Evolutionary conservation across 2,329 filamentous ascomycete genomes (phyloP).

Genomic region (Aspergillus ibericus): DNA sequence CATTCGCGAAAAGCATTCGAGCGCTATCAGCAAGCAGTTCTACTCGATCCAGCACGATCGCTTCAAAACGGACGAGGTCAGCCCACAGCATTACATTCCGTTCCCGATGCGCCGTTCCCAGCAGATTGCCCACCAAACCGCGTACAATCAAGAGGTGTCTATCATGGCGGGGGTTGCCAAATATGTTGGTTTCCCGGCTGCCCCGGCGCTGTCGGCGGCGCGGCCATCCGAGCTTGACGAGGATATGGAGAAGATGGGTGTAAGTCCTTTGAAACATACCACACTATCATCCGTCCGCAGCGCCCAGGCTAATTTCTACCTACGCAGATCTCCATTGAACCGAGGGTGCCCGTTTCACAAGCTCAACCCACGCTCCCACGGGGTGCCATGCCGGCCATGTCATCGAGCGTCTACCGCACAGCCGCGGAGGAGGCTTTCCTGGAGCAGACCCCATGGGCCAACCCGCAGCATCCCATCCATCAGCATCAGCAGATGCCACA

Average conservation of each 20-base stretch:
- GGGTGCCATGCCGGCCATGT: slow-evolving; percentile 33
- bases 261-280: slow-evolving; percentile 51
- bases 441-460: slow-evolving; percentile 89
- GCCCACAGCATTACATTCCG: slow-evolving; percentile 77
- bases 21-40: slow-evolving; percentile 82
- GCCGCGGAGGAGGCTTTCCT: slow-evolving; percentile 82
- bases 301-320: background rate
- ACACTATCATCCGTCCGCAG: background rate
- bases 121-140: slow-evolving; percentile 78
- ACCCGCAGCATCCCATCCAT: slow-evolving; percentile 76
- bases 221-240: slow-evolving; percentile 74
- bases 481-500: slow-evolving; percentile 48
- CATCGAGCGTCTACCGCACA: slow-evolving; percentile 38
- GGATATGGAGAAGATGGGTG: slow-evolving; percentile 85
- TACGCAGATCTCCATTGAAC: slow-evolving; percentile 32
- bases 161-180: slow-evolving; percentile 88
- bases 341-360: slow-evolving; percentile 23
- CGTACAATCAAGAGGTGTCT: slow-evolving; percentile 94
- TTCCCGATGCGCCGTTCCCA: slow-evolving; percentile 76
- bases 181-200: slow-evolving; percentile 93
- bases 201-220: slow-evolving; percentile 77
- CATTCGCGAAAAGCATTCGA: slow-evolving; percentile 74
- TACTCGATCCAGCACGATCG: slow-evolving; percentile 91
- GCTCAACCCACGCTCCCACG: slow-evolving; percentile 32
- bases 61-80: slow-evolving; percentile 72